Base-by-base conservation (phyloP, 2,329 filamentous ascomycete genomes). In the Arthroderma sp. region DNA sequence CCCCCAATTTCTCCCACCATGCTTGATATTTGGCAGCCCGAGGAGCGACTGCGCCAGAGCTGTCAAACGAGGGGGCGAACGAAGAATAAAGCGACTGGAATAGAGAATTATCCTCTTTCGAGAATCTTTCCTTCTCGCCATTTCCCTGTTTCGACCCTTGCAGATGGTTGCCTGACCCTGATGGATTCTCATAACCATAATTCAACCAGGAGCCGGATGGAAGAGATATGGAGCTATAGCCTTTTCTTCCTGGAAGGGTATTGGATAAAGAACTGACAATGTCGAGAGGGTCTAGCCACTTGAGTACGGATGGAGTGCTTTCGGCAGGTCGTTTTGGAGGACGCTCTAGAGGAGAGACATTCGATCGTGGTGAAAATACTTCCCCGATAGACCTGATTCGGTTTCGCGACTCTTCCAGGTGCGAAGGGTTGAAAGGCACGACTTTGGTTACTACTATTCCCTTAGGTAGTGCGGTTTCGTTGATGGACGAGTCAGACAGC, bases 371-470 rank as follows among this genome's bases (percentile, higher is more conserved):
- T 8, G 70, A 65, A 60, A 77, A 77, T 11, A 76, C 69, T 23
- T 76, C 72, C 17, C 72, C 73, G 57, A 78, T 71, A 19, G 72
- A 75, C 47, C 70, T 71, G 43, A 67, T 67, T 43, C 64, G 64
- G 17, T 65, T 66, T n/a, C 65, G 57, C 38, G 64, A 62, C n/a
- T 64, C 61, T 51, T 68, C 66, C 7, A 66, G 58, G 54, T 70
- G 38, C 23, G 41, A 55, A 15, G 54, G 47, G 11, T 76, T 73
- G 28, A 76, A 71, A 2, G 85, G 81, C 39, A 84, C 72, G 4
- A 88, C 77, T 61, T 84, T 83, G 1, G 85, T 87, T 4, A 82
- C 78, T 19, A 82, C 81, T 43, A 95, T 81, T 38, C 89, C 88
- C 58, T 82, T 84, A 0, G 91, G 91, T 25, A 96, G 74, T 19